Conservation (phyloP, 305 asterid species). For the Fraxinus platypoda region DNA sequence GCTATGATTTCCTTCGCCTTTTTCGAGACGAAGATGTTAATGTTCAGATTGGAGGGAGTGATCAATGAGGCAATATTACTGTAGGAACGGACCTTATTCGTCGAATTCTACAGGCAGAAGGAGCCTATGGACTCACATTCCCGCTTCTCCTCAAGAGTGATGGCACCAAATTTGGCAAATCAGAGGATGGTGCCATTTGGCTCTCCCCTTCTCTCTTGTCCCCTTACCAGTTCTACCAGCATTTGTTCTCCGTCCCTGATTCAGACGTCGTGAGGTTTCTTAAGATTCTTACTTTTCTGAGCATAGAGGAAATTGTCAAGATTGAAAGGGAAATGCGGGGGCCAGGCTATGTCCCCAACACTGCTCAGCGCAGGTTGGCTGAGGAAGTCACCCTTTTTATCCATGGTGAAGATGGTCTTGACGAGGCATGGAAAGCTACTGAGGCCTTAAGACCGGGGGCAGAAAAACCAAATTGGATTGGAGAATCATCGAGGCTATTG, state of each 20-base stretch:
- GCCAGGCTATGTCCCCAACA: slow-evolving; percentile 60
- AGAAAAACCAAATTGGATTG: slow-evolving; percentile 57
- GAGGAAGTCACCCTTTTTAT: slow-evolving; percentile 92
- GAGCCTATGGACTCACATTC: slow-evolving; percentile 67
- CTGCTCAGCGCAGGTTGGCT: slow-evolving; percentile 78
- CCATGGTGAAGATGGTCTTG: slow-evolving; percentile 75
- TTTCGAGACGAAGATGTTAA: slow-evolving; percentile 56
- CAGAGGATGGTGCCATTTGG: slow-evolving; percentile 92
- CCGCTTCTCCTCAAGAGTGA: slow-evolving; percentile 86
- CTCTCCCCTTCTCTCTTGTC: slow-evolving; percentile 64
- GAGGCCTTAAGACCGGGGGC: slow-evolving; percentile 88
- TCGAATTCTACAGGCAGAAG: slow-evolving; percentile 52
- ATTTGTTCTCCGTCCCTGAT: slow-evolving; percentile 69
- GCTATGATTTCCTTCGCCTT: slow-evolving; percentile 71
- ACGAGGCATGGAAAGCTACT: slow-evolving; percentile 77
- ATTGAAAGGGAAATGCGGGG: slow-evolving; percentile 55
- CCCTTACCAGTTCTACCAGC: slow-evolving; percentile 76
- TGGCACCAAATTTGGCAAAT: slow-evolving; percentile 90
- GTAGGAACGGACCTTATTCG: slow-evolving; percentile 92
- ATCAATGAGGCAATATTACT: slow-evolving; percentile 94
- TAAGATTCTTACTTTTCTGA: slow-evolving; percentile 66
- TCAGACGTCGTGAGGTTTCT: slow-evolving; percentile 69
- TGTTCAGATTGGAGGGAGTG: slow-evolving; percentile 90
- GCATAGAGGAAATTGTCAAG: slow-evolving; percentile 58
- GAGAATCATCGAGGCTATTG: slow-evolving; percentile 66